Base-by-base conservation (phyloP, 2,329 filamentous ascomycete species). In the Scleromitrula shiraiana region DNA sequence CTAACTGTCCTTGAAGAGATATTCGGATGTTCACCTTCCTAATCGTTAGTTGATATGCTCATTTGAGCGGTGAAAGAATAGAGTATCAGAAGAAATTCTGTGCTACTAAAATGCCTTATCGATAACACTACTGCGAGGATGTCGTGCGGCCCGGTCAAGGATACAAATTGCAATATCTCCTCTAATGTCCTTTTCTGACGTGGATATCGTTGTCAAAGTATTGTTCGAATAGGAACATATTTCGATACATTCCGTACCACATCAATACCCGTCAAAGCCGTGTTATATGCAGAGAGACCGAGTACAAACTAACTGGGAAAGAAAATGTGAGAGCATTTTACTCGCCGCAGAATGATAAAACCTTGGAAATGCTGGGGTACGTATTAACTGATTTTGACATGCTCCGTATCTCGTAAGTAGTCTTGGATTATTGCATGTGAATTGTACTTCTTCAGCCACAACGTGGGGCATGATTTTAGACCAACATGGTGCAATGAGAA, bases 81-180 rank as follows among this genome's bases (percentile, higher is more conserved):
- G 4, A 37, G 14, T 20, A 8, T 36, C 9, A 7, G 15, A 14
- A 35, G 26, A 24, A 17, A n/a, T 12, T 29, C 35, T 37, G 29
- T 35, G 20, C 14, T n/a, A 37, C 23, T 15, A 14, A n/a, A 15
- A 17, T 32, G 35, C 35, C 45, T 47, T 47, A 41, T 47, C 45
- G 45, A 47, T 47, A 47, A 47, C 24, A 35, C 35, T 37, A 37
- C 35, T 41, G 41, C 32, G 29, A 22, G n/a, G 22, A 40, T 47
- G 38, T 23, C 32, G 45, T 42, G 45, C 35, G 22, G 17, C 35
- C 35, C 19, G 17, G 15, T 22, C 8, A 22, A 30, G n/a, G 20
- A 41, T 12, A 15, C 29, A n/a, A n/a, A n/a, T 33, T 42, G 45
- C 7, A 35, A 40, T 27, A 47, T 27, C 27, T 19, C 19, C 17